Evolutionary conservation across 768 basidiomycete species (phyloP), one percentile per base, ranked within the genome.

Genomic region (Cantharellus anzutake): DNA sequence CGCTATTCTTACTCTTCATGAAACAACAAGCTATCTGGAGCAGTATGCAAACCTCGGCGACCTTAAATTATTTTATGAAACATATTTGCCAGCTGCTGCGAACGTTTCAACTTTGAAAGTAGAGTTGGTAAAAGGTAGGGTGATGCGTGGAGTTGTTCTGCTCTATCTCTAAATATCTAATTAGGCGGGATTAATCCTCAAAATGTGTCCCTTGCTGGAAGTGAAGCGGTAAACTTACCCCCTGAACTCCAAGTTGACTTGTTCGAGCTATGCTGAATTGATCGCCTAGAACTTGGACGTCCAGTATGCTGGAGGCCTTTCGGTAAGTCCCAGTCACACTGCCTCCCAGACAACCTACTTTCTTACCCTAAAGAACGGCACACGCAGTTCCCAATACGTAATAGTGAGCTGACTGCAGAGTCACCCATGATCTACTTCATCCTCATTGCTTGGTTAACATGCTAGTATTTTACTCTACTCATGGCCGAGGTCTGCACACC

Each of bases 21-120:
- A 55, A 29, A 29, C 20, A 29, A 29, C 20, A 11, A 57, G 56
- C 4, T 60, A 57, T 42, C 38, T 60, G 3, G 60, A 57, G 40
- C 37, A 60, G 37, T 60, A 35, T 38, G 60, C 60, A 7, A 60
- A 60, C 56, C 57, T 60, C 16, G 29, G n/a, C 38, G 60, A 61
- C 51, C 37, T 56, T 5, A 57, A 60, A 39, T 42, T 34, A 48
- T 60, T 60, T 48, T 58, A 59, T 42, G 44, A 56, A 38, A 7
- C n/a, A 14, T 60, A 38, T 56, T 40, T 60, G 4, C 60, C 60
- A 29, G 7, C 42, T 16, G 60, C 60, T 41, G 56, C 56, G 5
- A 56, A 37, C 56, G 34, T 20, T 50, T 29, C 20, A 29, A 60
- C 55, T 29, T 48, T 60, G 37, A 59, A 5, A 4, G 60, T 58